phyloP scores from a whole-genome alignment of 768 basidiomycete genomes.

The Amanita rimosa region DNA sequence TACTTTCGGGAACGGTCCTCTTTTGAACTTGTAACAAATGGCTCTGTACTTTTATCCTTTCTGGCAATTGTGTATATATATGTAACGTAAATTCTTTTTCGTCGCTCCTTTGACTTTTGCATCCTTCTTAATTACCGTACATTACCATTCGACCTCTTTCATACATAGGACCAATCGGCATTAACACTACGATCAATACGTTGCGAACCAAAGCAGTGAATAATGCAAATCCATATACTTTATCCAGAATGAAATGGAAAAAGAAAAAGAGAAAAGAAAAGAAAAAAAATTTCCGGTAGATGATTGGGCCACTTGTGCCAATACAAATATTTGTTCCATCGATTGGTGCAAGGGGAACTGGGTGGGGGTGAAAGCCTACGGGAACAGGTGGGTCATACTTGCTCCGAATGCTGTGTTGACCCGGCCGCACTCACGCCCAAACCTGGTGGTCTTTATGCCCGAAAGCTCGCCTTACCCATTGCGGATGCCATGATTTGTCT shows the following conservation, averaged over 20 bases:
- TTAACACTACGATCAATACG: constrained; percentile 4
- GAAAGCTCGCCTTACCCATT: not conserved
- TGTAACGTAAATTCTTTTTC: constrained; percentile 5
- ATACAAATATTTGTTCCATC: not conserved
- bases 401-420: constrained; percentile 1
- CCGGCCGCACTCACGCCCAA: not conserved
- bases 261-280: no score
- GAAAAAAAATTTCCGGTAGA: not conserved
- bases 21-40: constrained; percentile 6
- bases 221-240: not conserved
- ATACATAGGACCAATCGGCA: not conserved
- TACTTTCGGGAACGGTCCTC: not conserved
- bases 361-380: not conserved
- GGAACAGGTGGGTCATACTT: constrained; percentile 3
- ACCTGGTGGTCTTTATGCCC: not conserved
- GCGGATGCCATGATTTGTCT: not conserved
- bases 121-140: constrained; percentile 7
- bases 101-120: not conserved
- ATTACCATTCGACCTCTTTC: constrained; percentile 2
- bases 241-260: not conserved
- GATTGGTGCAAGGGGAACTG: not conserved
- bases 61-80: constrained; percentile 7
- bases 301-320: not conserved
- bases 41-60: constrained; percentile 7
- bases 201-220: constrained; percentile 4